Conservation (phyloP, 495 filamentous ascomycete genomes). For the Hypomontagnella submonticulosa region DNA sequence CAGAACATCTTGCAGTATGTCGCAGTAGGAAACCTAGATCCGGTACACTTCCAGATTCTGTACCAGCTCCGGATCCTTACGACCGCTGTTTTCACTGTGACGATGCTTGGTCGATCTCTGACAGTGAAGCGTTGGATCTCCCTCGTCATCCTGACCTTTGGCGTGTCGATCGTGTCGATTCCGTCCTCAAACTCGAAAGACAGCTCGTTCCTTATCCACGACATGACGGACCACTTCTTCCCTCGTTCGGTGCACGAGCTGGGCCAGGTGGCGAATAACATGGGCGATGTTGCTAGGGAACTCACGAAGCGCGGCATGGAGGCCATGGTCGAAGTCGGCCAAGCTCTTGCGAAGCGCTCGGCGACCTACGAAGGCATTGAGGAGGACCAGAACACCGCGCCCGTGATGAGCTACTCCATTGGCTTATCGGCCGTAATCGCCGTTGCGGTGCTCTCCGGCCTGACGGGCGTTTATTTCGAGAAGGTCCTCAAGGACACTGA, state of each 20-base stretch:
- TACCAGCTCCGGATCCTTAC: slow-evolving; percentile 94
- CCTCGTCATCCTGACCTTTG: slow-evolving; percentile 80
- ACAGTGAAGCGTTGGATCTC: slow-evolving; percentile 79
- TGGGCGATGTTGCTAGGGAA: slow-evolving; percentile 59
- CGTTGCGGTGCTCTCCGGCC: slow-evolving; percentile 79
- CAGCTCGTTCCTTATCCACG: slow-evolving; percentile 61
- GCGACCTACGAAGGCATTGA: slow-evolving; percentile 94
- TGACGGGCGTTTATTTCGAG: slow-evolving; percentile 93
- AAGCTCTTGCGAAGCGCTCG: slow-evolving; percentile 73
- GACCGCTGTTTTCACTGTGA: slow-evolving; percentile 87
- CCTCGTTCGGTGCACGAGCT: slow-evolving; percentile 76
- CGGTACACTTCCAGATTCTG: slow-evolving; percentile 91
- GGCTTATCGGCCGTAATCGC: slow-evolving; percentile 82
- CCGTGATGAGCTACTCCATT: slow-evolving; percentile 76
- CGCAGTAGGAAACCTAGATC: slow-evolving; percentile 88
- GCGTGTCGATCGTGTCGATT: slow-evolving; percentile 88
- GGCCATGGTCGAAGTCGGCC: slow-evolving; percentile 54
- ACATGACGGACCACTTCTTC: slow-evolving; percentile 71
- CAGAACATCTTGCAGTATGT: slow-evolving; percentile 94
- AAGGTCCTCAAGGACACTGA: slow-evolving; percentile 89
- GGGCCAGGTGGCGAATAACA: slow-evolving; percentile 58
- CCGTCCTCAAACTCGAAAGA: slow-evolving; percentile 64
- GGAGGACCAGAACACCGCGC: slow-evolving; percentile 75
- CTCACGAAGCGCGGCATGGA: slow-evolving; percentile 59
- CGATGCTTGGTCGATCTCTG: slow-evolving; percentile 76